A percentile compares a stretch with the other conserved stretches of the same genome.
These are phyloP conservation scores for Cladosporium austrohemisphaericum DNA, from an alignment of 2,329 filamentous ascomycete genomes.

Conservation along the genomic window DNA sequence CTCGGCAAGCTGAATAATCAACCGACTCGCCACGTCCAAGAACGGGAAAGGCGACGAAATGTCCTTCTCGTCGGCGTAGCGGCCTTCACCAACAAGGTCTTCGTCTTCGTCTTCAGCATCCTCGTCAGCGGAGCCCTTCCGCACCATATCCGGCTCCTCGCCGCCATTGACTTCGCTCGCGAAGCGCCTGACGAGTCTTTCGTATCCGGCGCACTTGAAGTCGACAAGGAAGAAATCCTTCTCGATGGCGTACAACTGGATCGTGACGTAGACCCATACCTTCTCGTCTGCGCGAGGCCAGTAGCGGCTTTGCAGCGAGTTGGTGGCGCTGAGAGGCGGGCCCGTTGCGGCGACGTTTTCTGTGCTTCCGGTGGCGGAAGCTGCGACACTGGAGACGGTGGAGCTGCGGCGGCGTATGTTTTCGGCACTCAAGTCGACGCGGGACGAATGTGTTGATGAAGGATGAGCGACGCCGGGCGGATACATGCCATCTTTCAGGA, in stretches of 20 bases:
- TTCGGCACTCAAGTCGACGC: slow-evolving; percentile 41
- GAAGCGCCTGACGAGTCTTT: slow-evolving; percentile 64
- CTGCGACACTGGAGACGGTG: slow-evolving; percentile 22
- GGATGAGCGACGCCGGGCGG: slow-evolving; percentile 49
- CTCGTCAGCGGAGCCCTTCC: slow-evolving; percentile 26
- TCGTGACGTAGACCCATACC: slow-evolving; percentile 91
- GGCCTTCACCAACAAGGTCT: slow-evolving; percentile 43
- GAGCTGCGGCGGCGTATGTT: slow-evolving; percentile 25
- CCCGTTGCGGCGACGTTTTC: slow-evolving; percentile 29
- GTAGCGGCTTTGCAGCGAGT: slow-evolving; percentile 13
- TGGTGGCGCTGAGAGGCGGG: slow-evolving; percentile 10
- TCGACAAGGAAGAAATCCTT: slow-evolving; percentile 91
- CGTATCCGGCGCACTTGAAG: slow-evolving; percentile 97
- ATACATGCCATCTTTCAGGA: slow-evolving; percentile 75
- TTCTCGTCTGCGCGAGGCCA: slow-evolving; percentile 52
- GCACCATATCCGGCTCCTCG: slow-evolving; percentile 18
- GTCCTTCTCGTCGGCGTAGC: slow-evolving; percentile 77
- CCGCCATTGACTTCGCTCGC: slow-evolving; percentile 33
- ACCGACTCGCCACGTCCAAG: slow-evolving; percentile 82
- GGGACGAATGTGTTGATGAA: slow-evolving; percentile 47
- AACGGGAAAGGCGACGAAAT: slow-evolving; percentile 95
- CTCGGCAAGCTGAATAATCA: slow-evolving; percentile 91
- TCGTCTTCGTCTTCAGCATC: slow-evolving; percentile 20
- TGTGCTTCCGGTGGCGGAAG: slow-evolving; percentile 22
- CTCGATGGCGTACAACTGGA: slow-evolving; percentile 94